phyloP scores from a whole-genome alignment of 2,329 filamentous ascomycete species.

The Knoxdaviesia proteae region DNA sequence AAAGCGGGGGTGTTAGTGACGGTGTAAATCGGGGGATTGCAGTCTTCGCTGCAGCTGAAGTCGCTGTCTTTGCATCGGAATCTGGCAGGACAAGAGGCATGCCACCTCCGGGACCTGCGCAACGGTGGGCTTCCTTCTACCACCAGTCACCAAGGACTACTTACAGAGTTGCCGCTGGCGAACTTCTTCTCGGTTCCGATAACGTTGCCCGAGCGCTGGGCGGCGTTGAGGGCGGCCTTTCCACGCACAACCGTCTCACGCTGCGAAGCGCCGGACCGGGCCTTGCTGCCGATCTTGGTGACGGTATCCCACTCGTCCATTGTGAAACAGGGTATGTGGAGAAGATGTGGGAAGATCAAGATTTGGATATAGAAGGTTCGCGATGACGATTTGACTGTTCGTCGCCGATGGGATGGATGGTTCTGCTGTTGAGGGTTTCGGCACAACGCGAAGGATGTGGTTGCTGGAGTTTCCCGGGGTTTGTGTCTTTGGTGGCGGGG shows the following conservation, averaged over 20 bases:
- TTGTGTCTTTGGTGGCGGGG: too few relatives aligned
- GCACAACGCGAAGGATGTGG: too few relatives aligned
- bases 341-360: constrained; percentile 1
- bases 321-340: constrained; percentile 20
- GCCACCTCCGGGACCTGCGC: too few relatives aligned
- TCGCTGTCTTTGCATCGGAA: too few relatives aligned
- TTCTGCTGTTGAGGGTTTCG: too few relatives aligned
- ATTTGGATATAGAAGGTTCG: not conserved
- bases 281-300: constrained; percentile 87
- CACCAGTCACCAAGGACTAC: constrained; percentile 13
- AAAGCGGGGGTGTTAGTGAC: not conserved
- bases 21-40: not conserved
- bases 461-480: too few relatives aligned
- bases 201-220: constrained; percentile 57
- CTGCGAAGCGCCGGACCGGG: constrained; percentile 38
- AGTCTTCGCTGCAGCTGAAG: too few relatives aligned
- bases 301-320: constrained; percentile 67
- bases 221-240: constrained; percentile 68
- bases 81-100: too few relatives aligned
- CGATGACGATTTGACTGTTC: not conserved
- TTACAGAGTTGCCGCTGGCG: constrained; percentile 56
- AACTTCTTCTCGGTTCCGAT: constrained; percentile 85
- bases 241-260: constrained; percentile 83
- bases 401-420: too few relatives aligned
- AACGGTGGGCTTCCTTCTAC: not conserved